Evolutionary conservation across 2,329 filamentous ascomycete genomes (phyloP), one percentile per base, ranked within the genome.

Genomic region (Clonostachys byssicola): DNA sequence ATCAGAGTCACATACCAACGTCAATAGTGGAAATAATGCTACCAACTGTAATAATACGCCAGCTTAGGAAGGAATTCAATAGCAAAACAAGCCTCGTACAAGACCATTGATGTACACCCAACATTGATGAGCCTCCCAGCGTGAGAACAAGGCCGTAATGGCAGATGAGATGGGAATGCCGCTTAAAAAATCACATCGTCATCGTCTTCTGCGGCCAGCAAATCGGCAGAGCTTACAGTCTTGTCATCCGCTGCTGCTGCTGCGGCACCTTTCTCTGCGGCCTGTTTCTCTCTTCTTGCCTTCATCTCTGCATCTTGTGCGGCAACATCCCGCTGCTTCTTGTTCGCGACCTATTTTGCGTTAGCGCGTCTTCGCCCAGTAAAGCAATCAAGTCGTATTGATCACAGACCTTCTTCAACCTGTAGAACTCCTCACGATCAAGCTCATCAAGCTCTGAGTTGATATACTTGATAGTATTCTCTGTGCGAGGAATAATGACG

Each of bases 381-480:
- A 30, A 30, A 10, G 23, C 3, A 23, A 12, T 16, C 16, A 6
- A 4, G 7, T 17, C 2, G 12, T 16, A 36, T 38, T 43, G 2
- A 23, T 30, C 23, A 43, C 55, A 41, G 51, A 61, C 72, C 77
- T 99, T 99, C 73, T 99, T 99, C 63, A 99, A 71, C 55, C 94
- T 80, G 71, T 96, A 99, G 67, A 99, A 99, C 65, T 99, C 94
- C 66, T 97, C 94, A 75, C 94, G 83, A 70, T 97, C 95, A 44
- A 99, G 77, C 71, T 99, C 94, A 63, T 99, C 94, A 14, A 99
- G 81, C 66, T 99, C 94, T 1, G 92, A 96, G 72, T 97, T 97
- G 78, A 97, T 97, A 63, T 97, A 99, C 72, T 96, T 96, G 75
- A 99, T 99, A n/a, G 94, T 99, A 62, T 97, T 99, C 67, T 99